Base-by-base conservation (phyloP, 1,284 basidiomycete species). In the Salmacisia buchloeana region DNA sequence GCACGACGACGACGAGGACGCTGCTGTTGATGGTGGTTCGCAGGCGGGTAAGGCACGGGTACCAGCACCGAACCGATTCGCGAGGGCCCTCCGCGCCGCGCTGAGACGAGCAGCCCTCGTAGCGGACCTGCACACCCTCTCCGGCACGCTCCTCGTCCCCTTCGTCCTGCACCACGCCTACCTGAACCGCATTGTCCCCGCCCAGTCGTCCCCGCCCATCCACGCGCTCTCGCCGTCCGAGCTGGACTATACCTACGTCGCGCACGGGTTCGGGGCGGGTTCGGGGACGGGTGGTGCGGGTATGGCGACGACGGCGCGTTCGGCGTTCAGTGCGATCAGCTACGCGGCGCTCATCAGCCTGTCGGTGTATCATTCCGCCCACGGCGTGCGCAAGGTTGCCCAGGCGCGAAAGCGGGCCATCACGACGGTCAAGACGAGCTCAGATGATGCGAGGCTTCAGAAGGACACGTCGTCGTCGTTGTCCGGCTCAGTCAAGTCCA, bases 221-320 rank as follows among this genome's bases (percentile, higher is more conserved):
- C 34, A 43, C 10, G 52, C 57, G 9, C 63, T 76, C 15, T 72
- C 71, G 1, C 74, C 75, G 2, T 68, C 71, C 7, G 70, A 75
- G 49, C 65, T 77, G 2, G 76, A 77, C 33, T 69, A 74, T 62
- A 61, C 67, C n/a, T 74, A 72, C 61, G 75, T 78, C 12, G 59
- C 68, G 9, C 58, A 59, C 23, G 70, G 59, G 7, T 62, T 72
- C 49, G 25, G 27, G 18, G 12, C 25, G 9, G 27, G 9, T 9
- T 6, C 41, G 15, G 41, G 41, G 1, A 21, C 41, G 18, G 18
- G 18, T 43, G 6, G 1, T 15, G 23, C 41, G 7, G 12, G 18
- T n/a, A n/a, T 21, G 18, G 3, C 9, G 7, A 6, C 21, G 7
- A 9, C 49, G 4, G 18, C 41, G 1, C 49, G 49, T 4, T 9